These are phyloP conservation scores for Metschnikowia vanudenii DNA, from an alignment of 805 yeast genomes.

Conservation along the genomic window DNA sequence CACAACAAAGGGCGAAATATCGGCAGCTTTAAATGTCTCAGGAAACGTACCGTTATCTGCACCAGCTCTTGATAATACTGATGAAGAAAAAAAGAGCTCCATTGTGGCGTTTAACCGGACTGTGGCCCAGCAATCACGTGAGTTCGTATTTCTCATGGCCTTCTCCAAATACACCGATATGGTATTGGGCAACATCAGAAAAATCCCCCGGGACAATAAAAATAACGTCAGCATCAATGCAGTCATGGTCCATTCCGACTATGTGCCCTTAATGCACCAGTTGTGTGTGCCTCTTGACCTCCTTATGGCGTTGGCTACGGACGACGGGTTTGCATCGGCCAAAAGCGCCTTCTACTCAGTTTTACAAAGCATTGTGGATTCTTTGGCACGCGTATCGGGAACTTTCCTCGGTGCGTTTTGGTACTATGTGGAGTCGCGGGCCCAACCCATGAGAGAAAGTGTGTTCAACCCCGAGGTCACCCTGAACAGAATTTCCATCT, in stretches of 20 bases:
- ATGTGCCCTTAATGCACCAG: slow-evolving; percentile 12
- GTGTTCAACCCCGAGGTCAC: slow-evolving; percentile 30
- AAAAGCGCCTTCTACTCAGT: slow-evolving; percentile 28
- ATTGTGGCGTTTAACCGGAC: slow-evolving; percentile 24
- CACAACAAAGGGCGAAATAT: not conserved
- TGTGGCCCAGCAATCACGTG: slow-evolving; percentile 22
- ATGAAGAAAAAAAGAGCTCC: slow-evolving; percentile 14
- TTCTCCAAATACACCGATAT: slow-evolving; percentile 21
- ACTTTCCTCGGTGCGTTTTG: slow-evolving; percentile 29
- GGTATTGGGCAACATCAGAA: slow-evolving; percentile 5
- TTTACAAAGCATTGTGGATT: slow-evolving; percentile 25
- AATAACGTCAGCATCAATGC: not conserved
- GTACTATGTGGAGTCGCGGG: slow-evolving; percentile 37
- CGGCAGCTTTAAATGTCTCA: not conserved
- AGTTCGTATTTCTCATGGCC: slow-evolving; percentile 22
- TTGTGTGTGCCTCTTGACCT: slow-evolving; percentile 29
- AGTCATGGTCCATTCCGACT: not conserved
- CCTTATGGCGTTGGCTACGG: slow-evolving; percentile 21
- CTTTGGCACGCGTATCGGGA: slow-evolving; percentile 24
- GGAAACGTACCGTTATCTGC: not conserved
- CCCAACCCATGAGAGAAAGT: slow-evolving; percentile 19
- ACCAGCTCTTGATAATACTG: not conserved
- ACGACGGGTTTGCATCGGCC: slow-evolving; percentile 14
- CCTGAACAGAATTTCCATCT: slow-evolving; percentile 37
- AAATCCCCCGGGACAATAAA: not conserved